A percentile compares a stretch with the other conserved stretches of the same genome.
Evolutionary conservation across 1,139 yeast species (phyloP).

Genomic region (Yamadazyma dendronema): DNA sequence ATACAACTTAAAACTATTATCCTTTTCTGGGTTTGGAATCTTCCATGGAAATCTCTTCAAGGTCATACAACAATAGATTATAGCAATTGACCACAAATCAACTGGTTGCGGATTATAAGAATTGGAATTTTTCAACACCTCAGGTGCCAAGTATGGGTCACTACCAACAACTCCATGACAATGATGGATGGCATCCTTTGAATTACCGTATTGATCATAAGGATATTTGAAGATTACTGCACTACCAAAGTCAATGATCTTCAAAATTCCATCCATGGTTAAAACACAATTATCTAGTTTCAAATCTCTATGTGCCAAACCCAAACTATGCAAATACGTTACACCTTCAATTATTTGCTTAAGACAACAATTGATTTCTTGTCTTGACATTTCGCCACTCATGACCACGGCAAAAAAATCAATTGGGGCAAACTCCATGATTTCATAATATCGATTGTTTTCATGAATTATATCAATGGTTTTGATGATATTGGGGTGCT

Average conservation of each 20-base stretch:
- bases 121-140: conserved; percentile 66
- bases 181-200: conserved; percentile 60
- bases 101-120: conserved; percentile 91
- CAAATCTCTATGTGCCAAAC: conserved; percentile 93
- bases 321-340: conserved; percentile 78
- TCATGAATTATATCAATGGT: conserved; percentile 91
- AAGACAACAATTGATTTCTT: conserved; percentile 85
- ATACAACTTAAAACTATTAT: conserved; percentile 70
- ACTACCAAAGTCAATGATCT: conserved; percentile 93
- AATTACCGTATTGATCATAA: conserved; percentile 54
- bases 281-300: conserved; percentile 94
- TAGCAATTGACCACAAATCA: conserved; percentile 94
- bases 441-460: conserved; percentile 82
- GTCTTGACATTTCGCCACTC: conserved; percentile 88
- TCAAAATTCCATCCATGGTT: conserved; percentile 79
- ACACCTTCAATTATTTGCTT: conserved; percentile 87
- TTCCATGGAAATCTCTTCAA: conserved; percentile 97
- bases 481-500: conserved; percentile 91
- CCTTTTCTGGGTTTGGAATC: conserved; percentile 77
- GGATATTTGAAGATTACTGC: conserved; percentile 95
- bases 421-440: conserved; percentile 96
- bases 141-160: conserved; percentile 98
- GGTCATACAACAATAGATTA: conserved; percentile 94
- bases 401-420: conserved; percentile 97
- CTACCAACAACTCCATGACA: conserved; percentile 97